Conservation (phyloP, 306 rosid species). For the Quercus engelmannii region DNA sequence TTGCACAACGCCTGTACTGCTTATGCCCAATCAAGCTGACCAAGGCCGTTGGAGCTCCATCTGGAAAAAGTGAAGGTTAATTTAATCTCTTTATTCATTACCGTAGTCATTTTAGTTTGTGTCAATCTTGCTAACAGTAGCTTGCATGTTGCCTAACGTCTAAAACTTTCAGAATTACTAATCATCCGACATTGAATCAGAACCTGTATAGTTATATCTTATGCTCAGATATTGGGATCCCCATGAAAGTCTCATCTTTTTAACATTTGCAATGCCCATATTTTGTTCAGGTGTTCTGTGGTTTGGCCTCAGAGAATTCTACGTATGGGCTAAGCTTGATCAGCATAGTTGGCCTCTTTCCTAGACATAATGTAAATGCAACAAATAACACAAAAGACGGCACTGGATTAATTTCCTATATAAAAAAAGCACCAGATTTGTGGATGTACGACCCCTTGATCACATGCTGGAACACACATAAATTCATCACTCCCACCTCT, state of each 20-base stretch:
- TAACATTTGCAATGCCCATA: background rate
- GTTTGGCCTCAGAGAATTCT: background rate
- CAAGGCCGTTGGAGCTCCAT: conserved; percentile 85
- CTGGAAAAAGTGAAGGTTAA: conserved; percentile 39
- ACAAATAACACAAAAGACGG: background rate
- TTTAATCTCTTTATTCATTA: background rate
- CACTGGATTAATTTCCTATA: too few relatives aligned
- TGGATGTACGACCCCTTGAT: background rate
- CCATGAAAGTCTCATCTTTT: background rate
- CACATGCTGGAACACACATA: background rate
- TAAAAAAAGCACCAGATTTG: background rate
- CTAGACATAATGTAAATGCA: background rate
- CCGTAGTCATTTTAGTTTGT: background rate
- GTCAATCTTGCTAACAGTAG: background rate
- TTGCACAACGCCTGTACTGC: conserved; percentile 87
- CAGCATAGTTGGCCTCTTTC: background rate
- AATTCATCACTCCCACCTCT: background rate
- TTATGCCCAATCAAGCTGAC: conserved; percentile 84
- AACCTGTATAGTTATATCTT: background rate
- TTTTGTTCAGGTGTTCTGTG: background rate
- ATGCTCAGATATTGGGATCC: background rate
- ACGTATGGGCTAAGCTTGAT: background rate
- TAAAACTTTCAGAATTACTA: background rate
- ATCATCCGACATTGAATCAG: background rate
- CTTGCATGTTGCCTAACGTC: background rate